Evolutionary conservation across 2,329 filamentous ascomycete species (phyloP).

Genomic region (Rhytidhysteron rufulum): DNA sequence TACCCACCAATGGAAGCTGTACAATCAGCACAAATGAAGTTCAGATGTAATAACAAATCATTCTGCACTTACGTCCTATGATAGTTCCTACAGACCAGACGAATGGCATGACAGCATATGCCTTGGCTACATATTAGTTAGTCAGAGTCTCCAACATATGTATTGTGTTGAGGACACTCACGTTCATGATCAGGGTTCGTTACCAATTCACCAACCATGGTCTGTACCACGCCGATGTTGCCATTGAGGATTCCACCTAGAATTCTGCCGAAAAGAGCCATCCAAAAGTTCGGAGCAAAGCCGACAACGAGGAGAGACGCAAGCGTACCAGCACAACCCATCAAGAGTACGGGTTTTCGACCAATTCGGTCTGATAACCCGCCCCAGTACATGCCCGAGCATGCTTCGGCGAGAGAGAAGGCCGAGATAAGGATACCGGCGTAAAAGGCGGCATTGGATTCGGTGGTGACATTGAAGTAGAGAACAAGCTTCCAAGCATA

Average conservation of each 20-base stretch:
- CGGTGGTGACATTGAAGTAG: conserved; percentile 31
- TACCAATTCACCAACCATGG: conserved; percentile 87
- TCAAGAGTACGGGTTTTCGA: conserved; percentile 36
- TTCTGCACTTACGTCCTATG: conserved; percentile 57
- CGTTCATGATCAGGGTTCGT: conserved; percentile 81
- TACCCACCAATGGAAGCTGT: conserved; percentile 74
- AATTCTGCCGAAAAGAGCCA: conserved; percentile 71
- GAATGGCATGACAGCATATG: conserved; percentile 90
- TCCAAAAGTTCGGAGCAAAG: conserved; percentile 77
- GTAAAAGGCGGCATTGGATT: conserved; percentile 68
- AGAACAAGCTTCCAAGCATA: conserved; percentile 52
- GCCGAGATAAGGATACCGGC: conserved; percentile 84
- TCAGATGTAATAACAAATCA: background rate
- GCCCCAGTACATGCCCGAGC: conserved; percentile 67
- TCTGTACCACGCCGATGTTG: conserved; percentile 84
- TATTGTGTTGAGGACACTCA: conserved; percentile 43
- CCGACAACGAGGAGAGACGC: conserved; percentile 79
- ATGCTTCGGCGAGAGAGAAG: conserved; percentile 80
- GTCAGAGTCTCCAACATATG: conserved; percentile 1
- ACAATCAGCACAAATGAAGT: conserved; percentile 14
- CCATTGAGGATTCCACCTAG: conserved; percentile 83
- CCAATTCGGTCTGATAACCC: conserved; percentile 37
- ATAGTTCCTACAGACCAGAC: conserved; percentile 91
- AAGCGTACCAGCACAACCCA: conserved; percentile 70
- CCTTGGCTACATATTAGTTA: conserved; percentile 56